Conservation (phyloP, 2,329 filamentous ascomycete genomes). For the Basipetospora chlamydospora region DNA sequence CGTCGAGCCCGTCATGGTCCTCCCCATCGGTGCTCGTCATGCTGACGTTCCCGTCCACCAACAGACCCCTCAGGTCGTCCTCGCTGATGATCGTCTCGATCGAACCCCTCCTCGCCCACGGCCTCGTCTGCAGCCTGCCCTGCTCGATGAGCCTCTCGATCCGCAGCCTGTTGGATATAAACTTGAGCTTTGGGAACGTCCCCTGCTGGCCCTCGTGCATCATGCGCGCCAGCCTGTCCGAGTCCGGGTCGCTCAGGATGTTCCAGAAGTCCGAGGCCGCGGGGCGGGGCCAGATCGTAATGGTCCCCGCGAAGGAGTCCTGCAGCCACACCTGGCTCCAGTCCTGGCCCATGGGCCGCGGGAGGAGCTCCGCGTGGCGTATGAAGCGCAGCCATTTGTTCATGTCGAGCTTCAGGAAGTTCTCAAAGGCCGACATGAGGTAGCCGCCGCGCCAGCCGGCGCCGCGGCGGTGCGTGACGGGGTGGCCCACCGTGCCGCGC, state of each 20-base stretch:
- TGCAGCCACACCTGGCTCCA: slow-evolving; percentile 97
- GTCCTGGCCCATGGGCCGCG: slow-evolving; percentile 80
- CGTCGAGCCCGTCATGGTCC: slow-evolving; percentile 20
- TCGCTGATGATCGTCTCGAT: slow-evolving; percentile 47
- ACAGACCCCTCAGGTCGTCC: slow-evolving; percentile 38
- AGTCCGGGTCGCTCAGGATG: slow-evolving; percentile 72
- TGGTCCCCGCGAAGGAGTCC: slow-evolving; percentile 70
- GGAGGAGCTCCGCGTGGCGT: slow-evolving; percentile 79
- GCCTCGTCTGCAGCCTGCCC: slow-evolving; percentile 39
- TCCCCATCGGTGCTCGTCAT: slow-evolving; percentile 15
- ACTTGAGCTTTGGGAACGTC: slow-evolving; percentile 82
- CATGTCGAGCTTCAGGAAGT: slow-evolving; percentile 90
- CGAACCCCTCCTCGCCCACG: slow-evolving; percentile 31
- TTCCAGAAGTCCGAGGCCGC: slow-evolving; percentile 65
- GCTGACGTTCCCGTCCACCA: slow-evolving; percentile 20
- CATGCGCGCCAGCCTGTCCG: slow-evolving; percentile 68
- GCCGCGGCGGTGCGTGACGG: slow-evolving; percentile 84
- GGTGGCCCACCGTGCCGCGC: slow-evolving; percentile 76
- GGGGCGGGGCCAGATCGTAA: slow-evolving; percentile 90
- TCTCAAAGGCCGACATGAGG: slow-evolving; percentile 79
- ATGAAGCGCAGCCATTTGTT: slow-evolving; percentile 97
- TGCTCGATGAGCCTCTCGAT: slow-evolving; percentile 57
- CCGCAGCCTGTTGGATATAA: slow-evolving; percentile 74
- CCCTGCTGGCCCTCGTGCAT: slow-evolving; percentile 80
- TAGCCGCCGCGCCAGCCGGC: slow-evolving; percentile 95